Percentiles rank a stretch among this genome's conserved stretches.
Conservation (phyloP, 2,329 filamentous ascomycete genomes). For the Pyrenochaeta sp. region DNA sequence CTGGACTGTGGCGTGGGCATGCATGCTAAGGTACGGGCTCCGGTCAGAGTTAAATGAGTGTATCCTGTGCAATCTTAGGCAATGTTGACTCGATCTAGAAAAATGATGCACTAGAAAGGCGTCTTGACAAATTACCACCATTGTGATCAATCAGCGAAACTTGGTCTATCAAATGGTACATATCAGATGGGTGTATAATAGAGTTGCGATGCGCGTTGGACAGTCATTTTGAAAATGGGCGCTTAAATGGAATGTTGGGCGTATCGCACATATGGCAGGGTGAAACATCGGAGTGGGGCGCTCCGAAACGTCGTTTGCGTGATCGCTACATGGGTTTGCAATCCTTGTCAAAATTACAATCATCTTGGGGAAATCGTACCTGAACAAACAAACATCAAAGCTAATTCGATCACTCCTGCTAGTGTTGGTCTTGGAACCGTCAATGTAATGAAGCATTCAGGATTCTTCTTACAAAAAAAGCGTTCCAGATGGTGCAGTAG, state of each 20-base stretch:
- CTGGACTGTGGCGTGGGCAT: neutral
- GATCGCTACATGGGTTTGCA: conserved; percentile 25
- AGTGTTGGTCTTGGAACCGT: no score
- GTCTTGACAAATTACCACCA: no score
- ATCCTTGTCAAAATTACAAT: neutral
- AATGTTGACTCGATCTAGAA: neutral
- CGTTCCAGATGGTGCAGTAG: no score
- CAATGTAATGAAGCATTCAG: neutral
- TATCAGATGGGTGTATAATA: neutral
- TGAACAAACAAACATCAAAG: no score
- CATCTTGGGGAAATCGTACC: no score
- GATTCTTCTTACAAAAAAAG: neutral
- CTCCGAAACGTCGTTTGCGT: conserved; percentile 28
- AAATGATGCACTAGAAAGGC: neutral
- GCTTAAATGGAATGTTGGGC: neutral
- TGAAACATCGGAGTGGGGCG: conserved; percentile 30
- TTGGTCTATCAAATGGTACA: no score
- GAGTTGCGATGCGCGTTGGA: neutral
- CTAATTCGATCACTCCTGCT: no score
- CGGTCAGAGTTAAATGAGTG: conserved; percentile 9
- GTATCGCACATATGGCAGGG: conserved; percentile 10
- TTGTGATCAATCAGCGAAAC: no score
- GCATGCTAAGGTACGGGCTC: neutral
- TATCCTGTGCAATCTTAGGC: conserved; percentile 15
- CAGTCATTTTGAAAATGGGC: neutral